Evolutionary conservation across 2,329 filamentous ascomycete genomes (phyloP).

Genomic region (Beauveria rudraprayagi): DNA sequence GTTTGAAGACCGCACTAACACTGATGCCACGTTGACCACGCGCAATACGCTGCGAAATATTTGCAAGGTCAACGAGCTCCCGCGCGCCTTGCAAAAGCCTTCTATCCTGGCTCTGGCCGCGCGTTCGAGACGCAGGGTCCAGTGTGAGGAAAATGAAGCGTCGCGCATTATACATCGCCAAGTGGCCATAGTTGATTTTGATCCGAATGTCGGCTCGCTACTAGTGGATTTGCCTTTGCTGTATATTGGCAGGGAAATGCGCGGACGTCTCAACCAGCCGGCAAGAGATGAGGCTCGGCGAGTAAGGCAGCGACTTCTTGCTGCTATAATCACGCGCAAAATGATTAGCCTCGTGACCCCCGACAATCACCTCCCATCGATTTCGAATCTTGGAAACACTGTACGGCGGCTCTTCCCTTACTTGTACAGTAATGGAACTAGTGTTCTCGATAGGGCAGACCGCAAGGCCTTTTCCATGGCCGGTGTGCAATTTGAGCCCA

Average conservation of each 20-base stretch:
- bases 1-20: constrained; percentile 82
- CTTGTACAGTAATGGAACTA: constrained; percentile 21
- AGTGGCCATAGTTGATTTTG: constrained; percentile 37
- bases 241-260: neutral
- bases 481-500: constrained; percentile 31
- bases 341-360: constrained; percentile 45
- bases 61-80: constrained; percentile 50
- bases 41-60: constrained; percentile 76
- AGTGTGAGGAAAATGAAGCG: constrained; percentile 42
- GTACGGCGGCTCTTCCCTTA: constrained; percentile 42
- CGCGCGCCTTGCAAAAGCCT: constrained; percentile 58
- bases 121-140: constrained; percentile 37
- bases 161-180: constrained; percentile 44
- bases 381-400: constrained; percentile 36
- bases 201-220: constrained; percentile 40
- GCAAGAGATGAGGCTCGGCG: constrained; percentile 20
- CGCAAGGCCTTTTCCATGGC: constrained; percentile 35
- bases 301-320: constrained; percentile 34
- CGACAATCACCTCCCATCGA: constrained; percentile 32
- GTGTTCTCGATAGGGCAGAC: neutral
- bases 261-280: constrained; percentile 12
- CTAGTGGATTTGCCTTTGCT: constrained; percentile 36
- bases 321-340: constrained; percentile 38
- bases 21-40: constrained; percentile 64
- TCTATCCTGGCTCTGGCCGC: constrained; percentile 54